Percentiles rank a stretch among this genome's conserved stretches.
These are phyloP conservation scores for Ceratocystis albifundus DNA, from an alignment of 2,329 filamentous ascomycete species.

Conservation along the genomic window DNA sequence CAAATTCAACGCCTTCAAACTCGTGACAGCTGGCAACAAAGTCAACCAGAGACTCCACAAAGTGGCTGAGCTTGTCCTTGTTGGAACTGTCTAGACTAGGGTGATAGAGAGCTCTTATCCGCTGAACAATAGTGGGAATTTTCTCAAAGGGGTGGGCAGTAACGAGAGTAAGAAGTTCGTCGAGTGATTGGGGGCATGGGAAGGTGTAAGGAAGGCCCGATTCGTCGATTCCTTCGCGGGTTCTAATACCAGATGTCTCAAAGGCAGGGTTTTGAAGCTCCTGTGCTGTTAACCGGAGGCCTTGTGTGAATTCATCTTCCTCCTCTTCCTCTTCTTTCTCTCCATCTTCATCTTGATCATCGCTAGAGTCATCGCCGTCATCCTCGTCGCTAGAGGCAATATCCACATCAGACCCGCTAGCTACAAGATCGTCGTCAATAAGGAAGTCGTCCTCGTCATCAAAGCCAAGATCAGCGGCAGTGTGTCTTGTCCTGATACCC, in stretches of 20 bases:
- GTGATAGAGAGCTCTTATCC: conserved; percentile 85
- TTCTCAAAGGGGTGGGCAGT: conserved; percentile 50
- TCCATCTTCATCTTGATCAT: conserved; percentile 32
- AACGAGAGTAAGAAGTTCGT: conserved; percentile 59
- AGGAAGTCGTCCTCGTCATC: conserved; percentile 93
- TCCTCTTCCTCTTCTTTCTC: conserved; percentile 33
- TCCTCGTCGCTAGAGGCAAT: conserved; percentile 43
- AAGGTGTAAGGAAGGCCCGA: conserved; percentile 70
- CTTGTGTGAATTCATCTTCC: conserved; percentile 63
- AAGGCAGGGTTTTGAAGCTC: conserved; percentile 46
- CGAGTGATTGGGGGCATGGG: conserved; percentile 66
- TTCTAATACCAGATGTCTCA: conserved; percentile 35
- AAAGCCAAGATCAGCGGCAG: conserved; percentile 55
- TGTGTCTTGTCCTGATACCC: conserved; percentile 46
- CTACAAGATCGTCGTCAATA: conserved; percentile 78
- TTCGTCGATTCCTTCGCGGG: conserved; percentile 35
- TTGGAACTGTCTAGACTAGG: conserved; percentile 75
- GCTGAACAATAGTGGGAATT: conserved; percentile 68
- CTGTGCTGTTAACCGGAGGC: conserved; percentile 46
- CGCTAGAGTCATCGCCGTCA: conserved; percentile 40
- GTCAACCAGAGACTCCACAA: conserved; percentile 55
- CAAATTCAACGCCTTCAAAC: conserved; percentile 42
- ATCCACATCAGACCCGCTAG: conserved; percentile 63
- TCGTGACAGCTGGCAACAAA: conserved; percentile 41
- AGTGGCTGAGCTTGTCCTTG: conserved; percentile 65